These are phyloP conservation scores for Lindgomyces ingoldianus DNA, from an alignment of 495 filamentous ascomycete genomes.

Conservation along the genomic window DNA sequence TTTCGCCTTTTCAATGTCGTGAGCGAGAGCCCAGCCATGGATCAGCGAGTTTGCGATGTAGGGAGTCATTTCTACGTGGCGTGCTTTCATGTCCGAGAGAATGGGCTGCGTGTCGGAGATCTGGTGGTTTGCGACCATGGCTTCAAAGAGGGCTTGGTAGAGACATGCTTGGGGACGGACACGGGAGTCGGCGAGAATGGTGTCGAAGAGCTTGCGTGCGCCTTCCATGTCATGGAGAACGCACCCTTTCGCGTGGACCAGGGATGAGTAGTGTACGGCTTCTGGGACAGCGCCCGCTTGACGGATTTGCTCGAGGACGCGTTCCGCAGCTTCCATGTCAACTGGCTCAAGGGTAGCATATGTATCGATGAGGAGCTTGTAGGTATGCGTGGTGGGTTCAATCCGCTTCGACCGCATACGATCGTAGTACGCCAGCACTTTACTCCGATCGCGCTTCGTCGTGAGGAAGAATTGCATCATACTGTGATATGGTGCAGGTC, in stretches of 20 bases:
- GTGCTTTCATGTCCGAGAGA: conserved; percentile 69
- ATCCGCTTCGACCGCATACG: conserved; percentile 88
- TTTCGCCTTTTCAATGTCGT: conserved; percentile 75
- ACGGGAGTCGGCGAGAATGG: conserved; percentile 64
- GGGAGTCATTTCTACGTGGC: conserved; percentile 80
- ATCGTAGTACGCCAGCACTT: conserved; percentile 94
- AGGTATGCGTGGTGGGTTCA: conserved; percentile 89
- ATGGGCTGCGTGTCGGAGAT: conserved; percentile 71
- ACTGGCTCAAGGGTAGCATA: conserved; percentile 91
- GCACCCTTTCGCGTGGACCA: conserved; percentile 95
- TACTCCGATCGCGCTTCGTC: conserved; percentile 90
- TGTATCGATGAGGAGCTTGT: conserved; percentile 95
- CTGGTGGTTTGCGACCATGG: conserved; percentile 90
- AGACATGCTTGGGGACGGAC: conserved; percentile 78
- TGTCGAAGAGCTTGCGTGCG: conserved; percentile 78
- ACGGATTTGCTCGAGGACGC: conserved; percentile 76
- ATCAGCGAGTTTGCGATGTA: conserved; percentile 99
- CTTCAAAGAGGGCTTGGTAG: conserved; percentile 93
- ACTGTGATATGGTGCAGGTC: conserved; percentile 95
- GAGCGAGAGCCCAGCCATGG: conserved; percentile 89
- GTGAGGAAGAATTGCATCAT: conserved; percentile 99
- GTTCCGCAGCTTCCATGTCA: conserved; percentile 87
- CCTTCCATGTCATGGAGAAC: conserved; percentile 86
- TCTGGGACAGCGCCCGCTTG: conserved; percentile 74
- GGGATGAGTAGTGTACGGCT: conserved; percentile 89